Evolutionary conservation across 805 yeast genomes (phyloP).

Genomic region (Kodamaea fukazawae): DNA sequence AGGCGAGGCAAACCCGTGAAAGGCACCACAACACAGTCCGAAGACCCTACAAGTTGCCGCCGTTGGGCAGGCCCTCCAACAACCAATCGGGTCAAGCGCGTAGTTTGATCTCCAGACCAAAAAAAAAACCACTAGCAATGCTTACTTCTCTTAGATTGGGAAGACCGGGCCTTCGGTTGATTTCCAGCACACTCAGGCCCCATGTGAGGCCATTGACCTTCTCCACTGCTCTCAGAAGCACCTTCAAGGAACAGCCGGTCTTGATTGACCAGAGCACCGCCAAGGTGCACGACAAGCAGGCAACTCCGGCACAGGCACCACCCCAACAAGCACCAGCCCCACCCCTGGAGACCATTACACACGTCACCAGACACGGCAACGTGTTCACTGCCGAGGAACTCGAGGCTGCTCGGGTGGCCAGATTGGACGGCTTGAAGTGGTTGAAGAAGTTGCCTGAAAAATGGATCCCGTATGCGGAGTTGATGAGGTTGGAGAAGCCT

Average conservation of each 20-base stretch:
- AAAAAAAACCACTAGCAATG: no score
- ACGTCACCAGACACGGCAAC: neutral
- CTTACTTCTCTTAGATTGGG: no score
- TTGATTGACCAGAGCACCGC: neutral
- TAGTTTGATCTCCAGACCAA: no score
- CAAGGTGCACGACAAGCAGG: no score
- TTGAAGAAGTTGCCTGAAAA: constrained; percentile 64
- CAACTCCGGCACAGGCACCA: no score
- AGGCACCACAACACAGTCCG: no score
- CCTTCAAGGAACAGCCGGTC: neutral
- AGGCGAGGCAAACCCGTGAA: constrained; percentile 11
- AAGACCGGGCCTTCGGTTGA: neutral
- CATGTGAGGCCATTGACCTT: neutral
- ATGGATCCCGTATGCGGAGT: constrained; percentile 86
- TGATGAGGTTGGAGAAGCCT: constrained; percentile 91
- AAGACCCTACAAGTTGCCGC: no score
- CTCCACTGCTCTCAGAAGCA: constrained; percentile 1
- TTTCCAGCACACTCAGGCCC: neutral
- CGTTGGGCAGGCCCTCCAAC: no score
- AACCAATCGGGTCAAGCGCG: no score
- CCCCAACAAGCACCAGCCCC: no score
- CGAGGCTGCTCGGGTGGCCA: constrained; percentile 49
- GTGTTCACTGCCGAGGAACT: constrained; percentile 41
- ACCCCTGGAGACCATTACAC: no score
- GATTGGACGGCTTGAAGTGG: constrained; percentile 44